Conservation (phyloP, 208 protist genomes). For the Endotrypanum monterogeii region DNA sequence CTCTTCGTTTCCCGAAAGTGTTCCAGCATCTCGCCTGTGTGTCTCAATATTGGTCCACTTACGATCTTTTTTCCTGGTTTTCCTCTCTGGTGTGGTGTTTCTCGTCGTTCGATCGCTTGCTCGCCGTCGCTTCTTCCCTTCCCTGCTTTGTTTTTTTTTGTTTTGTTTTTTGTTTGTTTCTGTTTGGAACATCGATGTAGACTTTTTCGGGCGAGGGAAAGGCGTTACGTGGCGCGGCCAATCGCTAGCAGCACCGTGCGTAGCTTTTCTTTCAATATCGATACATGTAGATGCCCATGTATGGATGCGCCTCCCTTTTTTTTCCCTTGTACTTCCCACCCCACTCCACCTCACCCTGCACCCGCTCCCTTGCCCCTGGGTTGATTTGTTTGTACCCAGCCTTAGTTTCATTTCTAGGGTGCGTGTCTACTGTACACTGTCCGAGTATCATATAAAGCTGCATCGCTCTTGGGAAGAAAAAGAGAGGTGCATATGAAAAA, state of each 20-base stretch:
- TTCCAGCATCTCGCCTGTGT: background rate
- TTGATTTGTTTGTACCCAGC: too few relatives aligned
- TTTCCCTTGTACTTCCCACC: too few relatives aligned
- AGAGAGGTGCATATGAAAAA: too few relatives aligned
- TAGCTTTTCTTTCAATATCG: background rate
- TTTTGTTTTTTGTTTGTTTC: background rate
- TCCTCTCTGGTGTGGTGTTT: background rate
- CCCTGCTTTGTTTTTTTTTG: background rate
- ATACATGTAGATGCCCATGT: background rate
- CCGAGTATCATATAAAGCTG: too few relatives aligned
- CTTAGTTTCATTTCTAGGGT: too few relatives aligned
- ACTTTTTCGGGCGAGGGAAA: background rate
- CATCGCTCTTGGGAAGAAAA: too few relatives aligned
- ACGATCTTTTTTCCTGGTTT: background rate
- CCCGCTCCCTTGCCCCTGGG: too few relatives aligned
- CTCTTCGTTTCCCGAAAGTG: background rate
- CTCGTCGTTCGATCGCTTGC: background rate
- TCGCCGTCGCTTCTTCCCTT: background rate
- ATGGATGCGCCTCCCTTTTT: background rate
- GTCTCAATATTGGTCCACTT: too few relatives aligned
- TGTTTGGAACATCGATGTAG: conserved; percentile 6
- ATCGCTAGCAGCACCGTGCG: background rate
- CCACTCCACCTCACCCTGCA: too few relatives aligned
- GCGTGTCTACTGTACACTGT: too few relatives aligned
- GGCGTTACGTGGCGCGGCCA: background rate